Base-by-base conservation (phyloP, 257 asterid species). In the Plantago elongata region DNA sequence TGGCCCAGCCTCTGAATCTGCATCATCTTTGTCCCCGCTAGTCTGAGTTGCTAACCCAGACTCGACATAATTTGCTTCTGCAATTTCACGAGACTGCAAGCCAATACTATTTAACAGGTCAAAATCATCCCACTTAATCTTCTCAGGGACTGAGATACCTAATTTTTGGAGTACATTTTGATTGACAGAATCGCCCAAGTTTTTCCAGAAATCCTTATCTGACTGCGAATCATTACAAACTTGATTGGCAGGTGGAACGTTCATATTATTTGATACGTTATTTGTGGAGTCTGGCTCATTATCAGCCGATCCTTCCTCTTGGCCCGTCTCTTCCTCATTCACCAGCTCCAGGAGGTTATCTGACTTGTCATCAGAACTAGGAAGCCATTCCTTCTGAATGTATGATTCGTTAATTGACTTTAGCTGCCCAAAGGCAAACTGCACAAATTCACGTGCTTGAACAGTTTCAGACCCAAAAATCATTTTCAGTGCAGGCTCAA, bases 361-460 rank as follows among this genome's bases (percentile, higher is more conserved):
- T 13, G 65, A 54, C 66, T 68, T 59, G 40, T 51, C 54, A 38
- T 60, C 54, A 55, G 72, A 62, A 65, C 57, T 73, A 34, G 80
- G 65, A 76, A 81, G 69, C 87, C 80, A 71, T 47, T 83, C 85
- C 45, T 75, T 78, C 42, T 75, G 87, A 67, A 78, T 77, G 71
- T 86, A 83, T 29, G 85, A 75, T 58, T 85, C 84, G 64, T 93
- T 87, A n/a, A 82, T 72, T 60, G 84, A 77, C 74, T 89, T 89
- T 42, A 93, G 64, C 76, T 80, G 93, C 40, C 95, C 94, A 72
- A 93, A 93, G 48, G 99, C 95, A 79, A 79, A 89, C 78, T 89
- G 88, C 59, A 89, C 99, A 63, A 93, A 93, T 58, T 93, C 86
- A 34, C 96, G 84, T 51, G 97, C 95, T 77, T 83, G 95, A 68